phyloP scores from a whole-genome alignment of 495 filamentous ascomycete species.

The Glutinoglossum americanum region DNA sequence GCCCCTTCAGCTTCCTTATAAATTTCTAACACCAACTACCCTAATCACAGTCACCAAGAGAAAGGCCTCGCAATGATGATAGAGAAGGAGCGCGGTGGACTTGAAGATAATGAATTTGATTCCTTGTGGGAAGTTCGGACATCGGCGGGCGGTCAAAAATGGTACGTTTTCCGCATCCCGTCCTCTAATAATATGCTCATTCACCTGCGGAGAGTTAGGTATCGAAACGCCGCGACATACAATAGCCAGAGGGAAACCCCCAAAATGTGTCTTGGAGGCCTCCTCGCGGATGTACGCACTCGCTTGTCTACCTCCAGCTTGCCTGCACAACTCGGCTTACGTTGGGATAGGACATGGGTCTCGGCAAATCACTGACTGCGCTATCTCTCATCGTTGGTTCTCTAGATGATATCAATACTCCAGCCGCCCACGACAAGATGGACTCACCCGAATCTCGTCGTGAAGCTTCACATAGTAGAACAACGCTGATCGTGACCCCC shows the following conservation, averaged over 20 bases:
- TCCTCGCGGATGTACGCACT: constrained; percentile 13
- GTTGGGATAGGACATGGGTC: constrained; percentile 19
- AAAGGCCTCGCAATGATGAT: constrained; percentile 12
- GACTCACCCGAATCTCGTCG: too few relatives aligned
- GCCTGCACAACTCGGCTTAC: too few relatives aligned
- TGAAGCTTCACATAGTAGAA: too few relatives aligned
- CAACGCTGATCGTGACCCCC: constrained; percentile 12
- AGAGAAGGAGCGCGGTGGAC: constrained; percentile 13
- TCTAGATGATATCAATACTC: constrained; percentile 7
- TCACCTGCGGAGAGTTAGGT: too few relatives aligned
- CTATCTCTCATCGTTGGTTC: constrained; percentile 10
- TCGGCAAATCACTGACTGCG: constrained; percentile 14
- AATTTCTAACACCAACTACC: too few relatives aligned
- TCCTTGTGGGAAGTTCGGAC: constrained; percentile 5
- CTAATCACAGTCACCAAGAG: constrained; percentile 7
- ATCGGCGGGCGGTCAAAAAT: not conserved
- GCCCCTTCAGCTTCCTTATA: too few relatives aligned
- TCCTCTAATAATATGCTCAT: too few relatives aligned
- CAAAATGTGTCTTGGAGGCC: constrained; percentile 8
- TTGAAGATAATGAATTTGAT: constrained; percentile 4
- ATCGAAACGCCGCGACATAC: too few relatives aligned
- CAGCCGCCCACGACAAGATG: not conserved
- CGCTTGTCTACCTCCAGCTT: not conserved
- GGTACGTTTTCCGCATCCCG: not conserved
- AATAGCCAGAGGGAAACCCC: too few relatives aligned